Base-by-base conservation (phyloP, 1,139 yeast genomes). In the Protomyces inundatus region DNA sequence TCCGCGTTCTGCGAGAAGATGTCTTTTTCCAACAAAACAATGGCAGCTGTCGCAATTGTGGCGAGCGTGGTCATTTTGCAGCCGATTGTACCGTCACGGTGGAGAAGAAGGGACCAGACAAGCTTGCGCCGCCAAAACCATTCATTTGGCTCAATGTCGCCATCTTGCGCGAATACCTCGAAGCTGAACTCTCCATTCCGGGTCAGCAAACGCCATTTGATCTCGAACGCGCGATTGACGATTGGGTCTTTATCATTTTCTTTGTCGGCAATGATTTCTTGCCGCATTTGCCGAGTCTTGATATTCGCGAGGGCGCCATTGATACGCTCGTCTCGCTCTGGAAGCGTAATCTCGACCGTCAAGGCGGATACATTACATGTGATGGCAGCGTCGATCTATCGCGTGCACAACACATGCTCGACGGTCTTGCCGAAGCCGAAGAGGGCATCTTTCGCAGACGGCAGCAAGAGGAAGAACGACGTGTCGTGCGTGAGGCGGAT, bases 191-290 rank as follows among this genome's bases (percentile, higher is more conserved):
- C 64, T 80, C 78, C 66, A 83, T 88, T 36, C 90, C 91, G 1
- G 80, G 86, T 55, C 74, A 87, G 37, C 81, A 90, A 0, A 87
- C 88, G 71, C 82, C 85, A 16, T 90, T 87, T 76, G 97, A 93
- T 73, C 76, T 90, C 67, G 99, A 95, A 76, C 81, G 98, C 66
- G 97, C 98, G 2, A 86, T 95, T 67, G 99, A 95, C 74, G 99
- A 95, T 77, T 95, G 98, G 98, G 91, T 95, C 16, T 95, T 95
- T 70, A 87, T 95, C 91, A 93, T 98, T 81, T 95, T 95, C 78
- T 95, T 95, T 73, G 96, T 93, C 66, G 99, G 99, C 74, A 95
- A 95, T 73, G 99, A 95, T 83, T 95, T 95, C 80, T 80, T 95
- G 72, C 99, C 99, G 1, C 98, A 93, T 76, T 78, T 95, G 69